phyloP scores from a whole-genome alignment of 257 asterid genomes.

The Solanum ossicruentum region DNA sequence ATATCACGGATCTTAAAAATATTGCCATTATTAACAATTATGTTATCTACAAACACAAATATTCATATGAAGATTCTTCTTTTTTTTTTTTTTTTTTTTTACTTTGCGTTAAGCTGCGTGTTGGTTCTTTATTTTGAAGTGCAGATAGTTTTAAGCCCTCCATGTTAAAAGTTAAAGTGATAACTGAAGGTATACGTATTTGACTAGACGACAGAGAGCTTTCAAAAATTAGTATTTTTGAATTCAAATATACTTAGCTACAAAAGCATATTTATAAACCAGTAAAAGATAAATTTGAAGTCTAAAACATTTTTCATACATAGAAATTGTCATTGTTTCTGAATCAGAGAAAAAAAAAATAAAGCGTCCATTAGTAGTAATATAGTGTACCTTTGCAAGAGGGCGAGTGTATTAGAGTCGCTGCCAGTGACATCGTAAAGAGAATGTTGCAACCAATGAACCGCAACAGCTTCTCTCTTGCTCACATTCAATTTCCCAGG shows the following conservation, averaged over 20 bases:
- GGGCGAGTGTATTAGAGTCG: conserved; percentile 64
- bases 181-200: background rate
- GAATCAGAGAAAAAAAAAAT: background rate
- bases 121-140: background rate
- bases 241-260: background rate
- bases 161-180: background rate
- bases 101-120: background rate
- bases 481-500: conserved; percentile 51
- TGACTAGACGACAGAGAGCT: background rate
- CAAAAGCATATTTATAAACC: background rate
- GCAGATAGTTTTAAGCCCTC: background rate
- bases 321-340: background rate
- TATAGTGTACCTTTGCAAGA: conserved; percentile 57
- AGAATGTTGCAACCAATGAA: conserved; percentile 97
- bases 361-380: background rate
- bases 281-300: background rate
- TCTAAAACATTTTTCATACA: background rate
- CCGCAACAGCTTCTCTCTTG: conserved; percentile 90
- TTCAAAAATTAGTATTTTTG: background rate
- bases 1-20: background rate
- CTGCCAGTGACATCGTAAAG: conserved; percentile 92
- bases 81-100: background rate
- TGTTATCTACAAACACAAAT: background rate
- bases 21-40: background rate
- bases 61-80: background rate